Evolutionary conservation across 345 rosid species (phyloP), one percentile per base, ranked within the genome.

Genomic region (Combretum micranthum): DNA sequence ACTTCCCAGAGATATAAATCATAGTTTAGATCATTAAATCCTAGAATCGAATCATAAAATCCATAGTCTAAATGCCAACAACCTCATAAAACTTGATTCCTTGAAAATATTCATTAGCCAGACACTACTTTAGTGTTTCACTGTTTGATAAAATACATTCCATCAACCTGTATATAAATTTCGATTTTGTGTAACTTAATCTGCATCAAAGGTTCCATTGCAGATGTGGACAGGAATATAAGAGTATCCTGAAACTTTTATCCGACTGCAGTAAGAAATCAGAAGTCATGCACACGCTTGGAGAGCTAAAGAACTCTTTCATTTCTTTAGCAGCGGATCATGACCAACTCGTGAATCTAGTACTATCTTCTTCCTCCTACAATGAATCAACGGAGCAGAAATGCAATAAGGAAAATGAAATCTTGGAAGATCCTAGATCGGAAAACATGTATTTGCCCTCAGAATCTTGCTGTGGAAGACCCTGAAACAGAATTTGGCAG

Each of bases 221-320:
- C 82, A 82, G 87, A 75, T 13, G 52, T 66, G 22, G 72, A 75
- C 15, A 58, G 50, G 59, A 76, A 72, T 21, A 63, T 70, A 60
- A 64, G 26, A 64, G 62, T 47, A 59, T 72, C 52, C 44, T 50
- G 70, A 68, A 43, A 66, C 63, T 78, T 37, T 16, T 70, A 61
- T 72, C 49, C 57, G 68, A 63, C 37, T 42, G 61, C 2, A 48
- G 59, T 0, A 55, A 44, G 42, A 50, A 20, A 42, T 2, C 42
- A 62, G 67, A 70, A 56, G 56, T 77, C 13, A 39, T 66, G 23
- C 51, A 39, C 57, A 63, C 61, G 69, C 68, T 80, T 20, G 78
- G 64, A 64, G 78, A 69, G 45, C 55, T 83, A 42, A 63, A 47
- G 48, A 53, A 59, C 44, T 73, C 76, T 20, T 75, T 70, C 60